Base-by-base conservation (phyloP, 257 asterid species). In the Sherardia arvensis region DNA sequence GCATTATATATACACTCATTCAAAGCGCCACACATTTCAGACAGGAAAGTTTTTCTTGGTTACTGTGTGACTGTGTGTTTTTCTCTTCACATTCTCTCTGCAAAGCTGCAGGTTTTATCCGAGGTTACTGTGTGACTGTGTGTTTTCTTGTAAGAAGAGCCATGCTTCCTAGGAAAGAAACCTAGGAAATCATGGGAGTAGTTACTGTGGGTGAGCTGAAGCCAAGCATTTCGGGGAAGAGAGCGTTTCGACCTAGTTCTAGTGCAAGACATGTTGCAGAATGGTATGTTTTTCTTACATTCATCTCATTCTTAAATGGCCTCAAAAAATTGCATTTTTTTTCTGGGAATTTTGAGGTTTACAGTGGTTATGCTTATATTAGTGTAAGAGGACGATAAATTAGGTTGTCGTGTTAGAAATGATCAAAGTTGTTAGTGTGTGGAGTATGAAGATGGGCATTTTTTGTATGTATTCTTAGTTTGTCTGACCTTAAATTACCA, bases 201-300 rank as follows among this genome's bases (percentile, higher is more conserved):
- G 78, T 84, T 55, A 86, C 93, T 14, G 78, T 86, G 67, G 78
- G 87, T 45, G 98, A 91, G 71, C 59, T 88, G 76, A 88, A 91
- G 81, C 83, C 96, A 63, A 86, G 82, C 87, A 79, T 86, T 9
- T 85, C 94, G 21, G 96, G 93, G 26, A 91, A 86, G 75, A 83
- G 87, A 72, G 40, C 88, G 1, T 80, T 85, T 78, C 92, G 95
- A 38, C 95, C 94, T 68, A 83, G 85, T 76, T 80, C 96, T 15
- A 85, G 95, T 73, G 79, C 94, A 51, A 85, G 87, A 33, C 94
- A 85, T 76, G 87, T 73, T 60, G 78, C 83, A 23, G 96, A 91
- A 73, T 88, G 98, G 98, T 91, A 86, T n/a, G 33, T 32, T 5
- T 32, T 61, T 38, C 7, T 1, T 8, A 32, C 7, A 32, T 32